Percentiles rank a stretch among this genome's conserved stretches.
phyloP scores from a whole-genome alignment of 805 yeast species.

The Kluyveromyces starmeri region DNA sequence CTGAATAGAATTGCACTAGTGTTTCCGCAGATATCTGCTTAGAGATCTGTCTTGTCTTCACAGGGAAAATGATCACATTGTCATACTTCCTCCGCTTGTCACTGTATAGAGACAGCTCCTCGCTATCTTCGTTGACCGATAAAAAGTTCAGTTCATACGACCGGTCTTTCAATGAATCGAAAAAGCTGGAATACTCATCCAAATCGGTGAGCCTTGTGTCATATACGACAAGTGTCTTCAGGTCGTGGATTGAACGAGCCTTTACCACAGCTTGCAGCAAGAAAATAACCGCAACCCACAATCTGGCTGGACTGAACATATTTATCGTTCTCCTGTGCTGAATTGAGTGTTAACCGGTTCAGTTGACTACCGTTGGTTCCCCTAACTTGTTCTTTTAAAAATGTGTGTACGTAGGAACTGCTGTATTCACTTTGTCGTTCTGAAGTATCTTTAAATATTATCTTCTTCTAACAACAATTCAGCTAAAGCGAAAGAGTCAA shows the following conservation, averaged over 20 bases:
- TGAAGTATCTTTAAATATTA: too few species aligned
- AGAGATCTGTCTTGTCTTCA: conserved; percentile 38
- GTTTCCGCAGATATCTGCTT: conserved; percentile 35
- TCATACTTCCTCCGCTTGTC: conserved; percentile 42
- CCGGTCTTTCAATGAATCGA: conserved; percentile 26
- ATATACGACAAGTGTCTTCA: conserved; percentile 27
- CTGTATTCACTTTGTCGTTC: too few species aligned
- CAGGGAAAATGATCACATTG: conserved; percentile 52
- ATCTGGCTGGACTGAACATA: background rate
- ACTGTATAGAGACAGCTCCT: conserved; percentile 18
- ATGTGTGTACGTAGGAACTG: too few species aligned
- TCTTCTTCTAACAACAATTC: too few species aligned
- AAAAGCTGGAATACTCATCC: conserved; percentile 21
- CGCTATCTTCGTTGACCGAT: conserved; percentile 18
- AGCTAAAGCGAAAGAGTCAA: too few species aligned
- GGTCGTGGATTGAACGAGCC: conserved; percentile 18
- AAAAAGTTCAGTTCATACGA: conserved; percentile 26
- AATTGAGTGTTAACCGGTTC: too few species aligned
- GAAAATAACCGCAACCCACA: conserved; percentile 6
- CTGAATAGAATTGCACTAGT: conserved; percentile 48
- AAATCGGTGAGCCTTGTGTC: conserved; percentile 25
- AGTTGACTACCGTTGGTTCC: too few species aligned
- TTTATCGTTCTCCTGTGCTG: too few species aligned
- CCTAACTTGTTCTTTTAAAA: too few species aligned
- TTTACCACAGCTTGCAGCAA: conserved; percentile 3